Base-by-base conservation (phyloP, 192 early-diverging fungal species). In the Phycomyces blakesleeanus region DNA sequence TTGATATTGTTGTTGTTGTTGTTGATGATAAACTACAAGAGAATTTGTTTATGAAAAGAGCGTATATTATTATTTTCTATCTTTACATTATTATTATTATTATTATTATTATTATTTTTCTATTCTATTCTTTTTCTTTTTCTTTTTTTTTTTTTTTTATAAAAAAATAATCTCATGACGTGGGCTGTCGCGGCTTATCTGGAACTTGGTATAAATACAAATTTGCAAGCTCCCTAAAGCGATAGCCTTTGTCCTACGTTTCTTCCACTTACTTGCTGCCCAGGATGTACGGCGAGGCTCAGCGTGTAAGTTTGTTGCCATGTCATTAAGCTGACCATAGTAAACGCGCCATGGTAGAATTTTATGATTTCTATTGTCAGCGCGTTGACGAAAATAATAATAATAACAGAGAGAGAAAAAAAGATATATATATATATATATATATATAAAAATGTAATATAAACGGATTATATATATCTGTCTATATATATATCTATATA, bases 131-230 rank as follows among this genome's bases (percentile, higher is more conserved):
- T n/a, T n/a, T n/a, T n/a, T n/a, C n/a, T n/a, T n/a, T n/a, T 34
- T 34, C 2, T 34, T 5, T 7, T 7, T 34, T 34, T 34, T 5
- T 34, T 34, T 47, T 47, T 14, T 47, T 47, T 14, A 3, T 47
- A 47, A n/a, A 47, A 47, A 47, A 41, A 41, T 10, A 41, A 47
- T 47, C 44, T 47, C 44, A 47, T 47, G 44, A 47, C 44, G 44
- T 47, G 44, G 44, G 12, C 44, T 47, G 44, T 47, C 44, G 44
- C 44, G 44, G 44, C 44, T 47, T 47, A 47, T 47, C 44, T 47
- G 18, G 44, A n/a, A 18, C 12, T 18, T 18, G 18, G 44, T 47
- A 47, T 47, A 47, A 47, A 47, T 47, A 47, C 44, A 47, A 47
- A 47, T 47, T 47, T 47, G 44, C 12, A 47, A 47, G 18, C 44